Evolutionary conservation across 2,329 filamentous ascomycete species (phyloP).

Genomic region (Exophiala oligosperma): DNA sequence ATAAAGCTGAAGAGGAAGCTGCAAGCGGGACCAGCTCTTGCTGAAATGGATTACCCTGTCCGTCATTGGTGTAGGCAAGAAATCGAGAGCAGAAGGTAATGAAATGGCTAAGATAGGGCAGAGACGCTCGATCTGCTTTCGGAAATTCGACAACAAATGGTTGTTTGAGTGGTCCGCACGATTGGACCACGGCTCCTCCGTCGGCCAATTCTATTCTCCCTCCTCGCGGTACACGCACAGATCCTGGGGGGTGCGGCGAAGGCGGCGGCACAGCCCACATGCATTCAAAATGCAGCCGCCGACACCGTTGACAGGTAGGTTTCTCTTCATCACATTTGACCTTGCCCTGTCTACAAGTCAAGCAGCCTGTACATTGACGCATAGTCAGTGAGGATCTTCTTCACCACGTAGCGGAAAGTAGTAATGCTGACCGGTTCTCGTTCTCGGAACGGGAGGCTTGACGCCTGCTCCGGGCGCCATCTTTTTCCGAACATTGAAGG

Average conservation of each 20-base stretch:
- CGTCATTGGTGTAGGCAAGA: slow-evolving; percentile 4
- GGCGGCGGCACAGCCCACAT: not conserved
- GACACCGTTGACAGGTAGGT: slow-evolving; percentile 1
- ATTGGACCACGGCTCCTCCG: not conserved
- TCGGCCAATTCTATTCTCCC: slow-evolving; percentile 2
- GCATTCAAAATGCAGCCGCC: not conserved
- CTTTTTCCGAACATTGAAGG: slow-evolving; percentile 2
- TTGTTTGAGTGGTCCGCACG: slow-evolving; percentile 1
- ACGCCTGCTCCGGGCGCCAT: slow-evolving; percentile 3
- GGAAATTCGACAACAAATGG: slow-evolving; percentile 5
- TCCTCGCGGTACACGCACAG: not conserved
- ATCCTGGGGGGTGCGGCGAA: not conserved
- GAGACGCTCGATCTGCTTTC: slow-evolving; percentile 3
- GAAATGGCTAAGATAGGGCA: slow-evolving; percentile 2
- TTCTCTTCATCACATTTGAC: slow-evolving; percentile 6
- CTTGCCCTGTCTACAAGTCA: slow-evolving; percentile 2
- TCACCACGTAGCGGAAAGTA: not conserved
- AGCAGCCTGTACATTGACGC: not conserved
- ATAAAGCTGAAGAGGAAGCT: not conserved
- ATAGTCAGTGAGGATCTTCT: not conserved
- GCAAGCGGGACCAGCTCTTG: slow-evolving; percentile 3
- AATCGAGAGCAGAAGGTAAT: slow-evolving; percentile 6
- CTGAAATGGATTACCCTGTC: slow-evolving; percentile 3
- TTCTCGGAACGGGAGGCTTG: slow-evolving; percentile 6
- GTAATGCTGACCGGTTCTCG: slow-evolving; percentile 2